Conservation (phyloP, 2,329 filamentous ascomycete species). For the Neobulgaria alba region DNA sequence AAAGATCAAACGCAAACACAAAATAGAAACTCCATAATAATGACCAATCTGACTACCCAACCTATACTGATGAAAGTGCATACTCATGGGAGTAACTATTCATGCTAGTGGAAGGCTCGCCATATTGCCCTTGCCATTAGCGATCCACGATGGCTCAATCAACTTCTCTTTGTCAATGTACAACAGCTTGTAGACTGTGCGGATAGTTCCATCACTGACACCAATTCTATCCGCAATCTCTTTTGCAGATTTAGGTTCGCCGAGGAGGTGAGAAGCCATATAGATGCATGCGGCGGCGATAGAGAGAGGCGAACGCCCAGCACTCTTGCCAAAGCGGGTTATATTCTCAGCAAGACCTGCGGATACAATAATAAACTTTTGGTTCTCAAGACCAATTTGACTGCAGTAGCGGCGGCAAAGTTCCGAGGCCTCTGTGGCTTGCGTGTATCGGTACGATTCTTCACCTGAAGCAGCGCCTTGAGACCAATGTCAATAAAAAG, state of each 20-base stretch:
- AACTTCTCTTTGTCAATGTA: conserved; percentile 66
- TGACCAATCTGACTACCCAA: conserved; percentile 2
- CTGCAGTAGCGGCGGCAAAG: conserved; percentile 87
- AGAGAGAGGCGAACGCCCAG: conserved; percentile 87
- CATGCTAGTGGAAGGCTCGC: conserved; percentile 52
- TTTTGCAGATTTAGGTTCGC: conserved; percentile 69
- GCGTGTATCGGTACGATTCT: conserved; percentile 62
- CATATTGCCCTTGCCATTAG: conserved; percentile 61
- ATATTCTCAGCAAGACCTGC: conserved; percentile 71
- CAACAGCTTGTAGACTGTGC: conserved; percentile 86
- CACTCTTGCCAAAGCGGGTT: conserved; percentile 64
- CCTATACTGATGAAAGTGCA: neutral
- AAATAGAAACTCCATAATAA: conserved; percentile 7
- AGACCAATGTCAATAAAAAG: conserved; percentile 25
- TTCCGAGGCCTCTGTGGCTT: conserved; percentile 71
- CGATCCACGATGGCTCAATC: conserved; percentile 67
- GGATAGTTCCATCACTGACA: conserved; percentile 94
- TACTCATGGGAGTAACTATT: conserved; percentile 27
- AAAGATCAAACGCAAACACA: conserved; percentile 12
- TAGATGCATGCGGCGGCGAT: conserved; percentile 95
- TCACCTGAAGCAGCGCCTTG: conserved; percentile 26
- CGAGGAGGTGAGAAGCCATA: conserved; percentile 84
- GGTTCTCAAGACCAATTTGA: conserved; percentile 64
- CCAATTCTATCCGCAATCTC: conserved; percentile 78
- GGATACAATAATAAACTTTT: conserved; percentile 71